These are phyloP conservation scores for Nothopassalora personata DNA, from an alignment of 2,329 filamentous ascomycete species.

Conservation along the genomic window DNA sequence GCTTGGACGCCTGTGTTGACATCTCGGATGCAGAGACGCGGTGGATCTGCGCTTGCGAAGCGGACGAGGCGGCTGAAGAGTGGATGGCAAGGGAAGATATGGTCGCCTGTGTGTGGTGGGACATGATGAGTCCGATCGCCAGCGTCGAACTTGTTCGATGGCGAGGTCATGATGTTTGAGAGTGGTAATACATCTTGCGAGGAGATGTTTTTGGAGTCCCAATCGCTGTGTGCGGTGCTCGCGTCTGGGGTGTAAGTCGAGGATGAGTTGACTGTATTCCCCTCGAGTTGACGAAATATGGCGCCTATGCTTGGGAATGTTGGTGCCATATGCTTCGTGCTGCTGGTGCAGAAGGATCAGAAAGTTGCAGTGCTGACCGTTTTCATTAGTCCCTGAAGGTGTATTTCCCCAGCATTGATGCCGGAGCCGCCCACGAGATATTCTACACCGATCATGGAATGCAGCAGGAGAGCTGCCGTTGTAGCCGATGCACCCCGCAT, in stretches of 20 bases:
- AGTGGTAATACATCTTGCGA: constrained; percentile 12
- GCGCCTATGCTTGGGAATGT: constrained; percentile 14
- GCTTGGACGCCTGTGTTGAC: constrained; percentile 33
- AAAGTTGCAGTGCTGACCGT: background rate
- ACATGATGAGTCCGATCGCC: constrained; percentile 26
- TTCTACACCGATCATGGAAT: background rate
- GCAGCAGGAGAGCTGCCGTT: background rate
- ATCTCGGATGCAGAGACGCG: constrained; percentile 38
- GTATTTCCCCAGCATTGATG: background rate
- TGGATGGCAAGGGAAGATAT: constrained; percentile 30
- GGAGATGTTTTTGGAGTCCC: background rate
- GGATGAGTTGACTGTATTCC: constrained; percentile 11
- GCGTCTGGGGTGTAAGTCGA: background rate
- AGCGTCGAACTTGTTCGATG: constrained; percentile 16
- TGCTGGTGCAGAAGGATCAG: background rate
- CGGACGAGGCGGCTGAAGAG: constrained; percentile 40
- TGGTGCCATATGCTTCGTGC: constrained; percentile 9
- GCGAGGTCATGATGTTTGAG: constrained; percentile 10
- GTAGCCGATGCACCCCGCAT: constrained; percentile 1
- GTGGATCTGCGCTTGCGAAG: constrained; percentile 34
- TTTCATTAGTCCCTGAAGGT: background rate
- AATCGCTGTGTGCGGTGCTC: constrained; percentile 12
- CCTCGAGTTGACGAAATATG: constrained; percentile 16
- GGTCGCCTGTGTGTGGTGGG: constrained; percentile 13
- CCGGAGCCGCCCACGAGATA: background rate